phyloP scores from a whole-genome alignment of 2,329 filamentous ascomycete species.

The Trichoderma sp. region DNA sequence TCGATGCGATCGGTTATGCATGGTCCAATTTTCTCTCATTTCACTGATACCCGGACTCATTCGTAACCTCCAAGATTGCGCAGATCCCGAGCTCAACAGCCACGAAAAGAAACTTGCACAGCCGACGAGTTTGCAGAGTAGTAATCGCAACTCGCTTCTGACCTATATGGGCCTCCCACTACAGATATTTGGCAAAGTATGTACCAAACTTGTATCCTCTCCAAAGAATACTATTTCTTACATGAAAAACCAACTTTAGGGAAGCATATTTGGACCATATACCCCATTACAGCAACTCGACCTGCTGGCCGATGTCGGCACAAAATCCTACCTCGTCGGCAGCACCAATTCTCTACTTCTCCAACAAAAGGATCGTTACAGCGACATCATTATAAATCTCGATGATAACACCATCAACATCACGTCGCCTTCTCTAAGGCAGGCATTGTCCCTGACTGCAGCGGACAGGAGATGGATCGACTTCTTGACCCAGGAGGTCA shows the following conservation, averaged over 20 bases:
- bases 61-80: conserved; percentile 88
- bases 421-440: conserved; percentile 72
- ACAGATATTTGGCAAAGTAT: conserved; percentile 88
- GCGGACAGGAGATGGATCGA: conserved; percentile 96
- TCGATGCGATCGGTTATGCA: conserved; percentile 92
- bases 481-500: conserved; percentile 86
- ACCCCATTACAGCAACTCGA: conserved; percentile 95
- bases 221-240: background rate
- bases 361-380: conserved; percentile 93
- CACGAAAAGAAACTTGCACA: conserved; percentile 73
- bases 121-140: conserved; percentile 84
- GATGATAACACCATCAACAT: conserved; percentile 86
- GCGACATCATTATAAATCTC: conserved; percentile 93
- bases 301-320: conserved; percentile 86
- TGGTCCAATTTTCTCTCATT: conserved; percentile 96
- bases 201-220: background rate
- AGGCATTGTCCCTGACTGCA: conserved; percentile 73
- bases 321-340: conserved; percentile 95
- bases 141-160: conserved; percentile 84
- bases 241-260: conserved; percentile 46
- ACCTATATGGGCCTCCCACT: conserved; percentile 93
- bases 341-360: conserved; percentile 93
- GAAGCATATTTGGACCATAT: conserved; percentile 93
- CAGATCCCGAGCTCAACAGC: conserved; percentile 84
- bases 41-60: conserved; percentile 93